Base-by-base conservation (phyloP, 129 eudicot species). In the Pittosporum tobira region DNA sequence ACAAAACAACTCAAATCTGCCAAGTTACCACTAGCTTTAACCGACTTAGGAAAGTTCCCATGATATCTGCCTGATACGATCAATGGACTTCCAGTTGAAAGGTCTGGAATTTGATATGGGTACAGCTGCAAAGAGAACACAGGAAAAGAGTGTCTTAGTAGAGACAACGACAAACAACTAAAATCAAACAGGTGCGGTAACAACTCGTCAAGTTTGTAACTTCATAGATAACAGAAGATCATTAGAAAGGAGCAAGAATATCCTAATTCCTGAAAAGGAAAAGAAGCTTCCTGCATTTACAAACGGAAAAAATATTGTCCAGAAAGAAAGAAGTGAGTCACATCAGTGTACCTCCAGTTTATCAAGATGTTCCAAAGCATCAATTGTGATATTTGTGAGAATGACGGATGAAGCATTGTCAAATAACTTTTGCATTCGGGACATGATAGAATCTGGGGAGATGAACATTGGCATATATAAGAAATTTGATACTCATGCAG, bases 11-110 rank as follows among this genome's bases (percentile, higher is more conserved):
- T 77, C 65, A 57, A 46, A 77, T 87, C 99, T 37, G 94, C 79
- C 80, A 71, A 45, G 63, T 70, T 65, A 26, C 99, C 99, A 53
- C 73, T 52, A n/a, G 79, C 76, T 68, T 67, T 68, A 51, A 81
- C 51, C 6, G 61, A 53, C 8, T 75, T 84, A 0, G 96, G 96
- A 40, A 87, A 79, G 19, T 47, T 60, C 53, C 99, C 96, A 16
- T 44, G 14, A 67, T 66, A 93, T 79, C 96, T 84, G 54, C 99
- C 99, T 26, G 85, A 83, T 65, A 93, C 69, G 55, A 81, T 38
- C 73, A 93, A 61, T 3, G 99, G 96, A 30, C 68, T 50, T 73
- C 79, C 84, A 55, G 71, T 76, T 23, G 73, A 64, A 19, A 84
- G 71, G 67, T 93, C 99, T 19, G 94, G 96, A 60, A 77, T 62